These are phyloP conservation scores for Clitopilus hobsonii DNA, from an alignment of 768 basidiomycete genomes.

Conservation along the genomic window DNA sequence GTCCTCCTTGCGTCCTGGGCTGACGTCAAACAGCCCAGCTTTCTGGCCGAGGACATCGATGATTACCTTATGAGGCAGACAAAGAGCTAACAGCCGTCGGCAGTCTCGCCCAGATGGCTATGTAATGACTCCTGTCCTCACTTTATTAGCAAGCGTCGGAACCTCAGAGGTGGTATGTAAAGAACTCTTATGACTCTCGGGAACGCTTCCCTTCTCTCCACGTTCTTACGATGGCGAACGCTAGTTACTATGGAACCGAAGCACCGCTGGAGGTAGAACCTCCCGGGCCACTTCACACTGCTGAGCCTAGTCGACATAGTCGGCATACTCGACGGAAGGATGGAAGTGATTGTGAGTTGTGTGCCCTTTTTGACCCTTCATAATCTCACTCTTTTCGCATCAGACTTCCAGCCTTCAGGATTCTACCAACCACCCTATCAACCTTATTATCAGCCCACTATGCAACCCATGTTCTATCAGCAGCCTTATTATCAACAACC, in stretches of 20 bases:
- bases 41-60: not conserved
- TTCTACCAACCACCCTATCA: not conserved
- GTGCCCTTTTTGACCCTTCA: too few species aligned
- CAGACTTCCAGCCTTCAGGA: not conserved
- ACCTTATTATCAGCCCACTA: not conserved
- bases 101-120: not conserved
- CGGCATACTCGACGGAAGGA: too few species aligned
- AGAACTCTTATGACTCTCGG: not conserved
- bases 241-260: not conserved
- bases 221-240: not conserved
- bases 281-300: not conserved
- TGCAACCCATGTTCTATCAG: not conserved
- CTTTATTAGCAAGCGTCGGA: not conserved
- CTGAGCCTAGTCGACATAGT: not conserved
- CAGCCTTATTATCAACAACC: not conserved
- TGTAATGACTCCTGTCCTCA: not conserved
- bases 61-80: not conserved
- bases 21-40: too few species aligned
- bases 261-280: not conserved
- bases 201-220: not conserved
- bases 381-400: not conserved
- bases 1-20: too few species aligned
- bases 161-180: not conserved
- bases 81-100: not conserved
- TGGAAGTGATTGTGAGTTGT: not conserved